Conservation (phyloP, 345 rosid species). For the Gossypium anomalum region DNA sequence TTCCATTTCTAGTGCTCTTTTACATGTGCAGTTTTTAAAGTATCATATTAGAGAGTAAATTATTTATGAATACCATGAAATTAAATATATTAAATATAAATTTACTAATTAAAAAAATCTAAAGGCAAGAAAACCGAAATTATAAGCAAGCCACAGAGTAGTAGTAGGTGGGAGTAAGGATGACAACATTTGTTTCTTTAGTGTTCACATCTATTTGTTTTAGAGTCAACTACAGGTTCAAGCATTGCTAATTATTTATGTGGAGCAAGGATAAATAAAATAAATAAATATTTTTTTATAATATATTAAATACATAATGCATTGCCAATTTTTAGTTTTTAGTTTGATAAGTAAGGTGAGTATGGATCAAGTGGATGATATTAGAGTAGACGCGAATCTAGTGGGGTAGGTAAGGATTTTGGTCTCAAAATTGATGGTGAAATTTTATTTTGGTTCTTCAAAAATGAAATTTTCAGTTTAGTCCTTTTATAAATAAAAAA, state of each 20-base stretch:
- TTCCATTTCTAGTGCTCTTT: neutral
- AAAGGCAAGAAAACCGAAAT: neutral
- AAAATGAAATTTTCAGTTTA: no score
- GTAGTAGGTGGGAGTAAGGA: neutral
- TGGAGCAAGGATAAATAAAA: no score
- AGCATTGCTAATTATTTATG: neutral
- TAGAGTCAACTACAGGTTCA: neutral
- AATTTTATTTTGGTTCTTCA: no score
- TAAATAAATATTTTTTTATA: no score
- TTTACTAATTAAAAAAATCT: neutral
- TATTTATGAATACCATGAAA: neutral
- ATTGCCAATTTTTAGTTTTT: no score
- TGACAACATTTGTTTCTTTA: neutral
- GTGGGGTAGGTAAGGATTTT: no score
- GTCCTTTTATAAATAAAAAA: no score
- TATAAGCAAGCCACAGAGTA: neutral
- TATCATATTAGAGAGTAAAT: neutral
- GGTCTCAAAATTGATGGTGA: no score
- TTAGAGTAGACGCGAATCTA: no score
- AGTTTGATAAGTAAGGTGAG: no score
- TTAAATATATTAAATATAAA: neutral
- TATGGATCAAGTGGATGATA: no score
- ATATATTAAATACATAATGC: no score
- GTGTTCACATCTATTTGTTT: neutral
- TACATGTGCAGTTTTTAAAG: neutral